phyloP scores from a whole-genome alignment of 73 alveolate genomes.

The Halteria grandinella region DNA sequence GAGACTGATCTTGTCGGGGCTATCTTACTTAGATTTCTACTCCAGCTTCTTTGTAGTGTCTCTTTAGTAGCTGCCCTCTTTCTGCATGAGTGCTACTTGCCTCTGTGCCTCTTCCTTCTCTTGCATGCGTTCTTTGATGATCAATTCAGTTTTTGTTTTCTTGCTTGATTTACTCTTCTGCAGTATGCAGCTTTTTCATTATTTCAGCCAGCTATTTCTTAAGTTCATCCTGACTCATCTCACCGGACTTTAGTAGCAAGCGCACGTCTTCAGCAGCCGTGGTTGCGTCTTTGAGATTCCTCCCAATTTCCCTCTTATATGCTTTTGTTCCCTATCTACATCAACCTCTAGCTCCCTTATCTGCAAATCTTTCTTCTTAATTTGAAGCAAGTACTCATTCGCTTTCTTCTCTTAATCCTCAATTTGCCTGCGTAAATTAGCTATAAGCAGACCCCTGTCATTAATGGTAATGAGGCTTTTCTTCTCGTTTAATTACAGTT shows the following conservation, averaged over 20 bases:
- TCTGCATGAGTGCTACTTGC: background rate
- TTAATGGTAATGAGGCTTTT: background rate
- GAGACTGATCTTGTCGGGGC: background rate
- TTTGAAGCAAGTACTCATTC: background rate
- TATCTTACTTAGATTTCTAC: background rate
- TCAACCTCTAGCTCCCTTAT: slow-evolving; percentile 31
- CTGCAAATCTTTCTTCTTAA: background rate
- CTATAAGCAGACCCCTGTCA: background rate
- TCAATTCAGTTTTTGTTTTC: background rate
- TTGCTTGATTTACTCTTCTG: slow-evolving; percentile 10
- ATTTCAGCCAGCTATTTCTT: background rate
- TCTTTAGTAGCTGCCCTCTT: slow-evolving; percentile 4
- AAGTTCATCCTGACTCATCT: slow-evolving; percentile 8
- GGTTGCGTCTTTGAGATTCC: slow-evolving; percentile 20
- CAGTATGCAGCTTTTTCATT: background rate
- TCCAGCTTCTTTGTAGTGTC: background rate
- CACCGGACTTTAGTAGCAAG: background rate
- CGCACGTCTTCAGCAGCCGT: background rate
- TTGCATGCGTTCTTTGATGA: background rate
- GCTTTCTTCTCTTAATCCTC: background rate
- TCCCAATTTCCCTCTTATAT: slow-evolving; percentile 3
- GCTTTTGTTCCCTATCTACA: slow-evolving; percentile 1
- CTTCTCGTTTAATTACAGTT: background rate
- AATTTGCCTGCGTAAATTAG: background rate
- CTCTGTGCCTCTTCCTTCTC: background rate